Percentiles rank a stretch among this genome's conserved stretches.
Evolutionary conservation across 2,329 filamentous ascomycete species (phyloP).

Genomic region (Penicillium sp.): DNA sequence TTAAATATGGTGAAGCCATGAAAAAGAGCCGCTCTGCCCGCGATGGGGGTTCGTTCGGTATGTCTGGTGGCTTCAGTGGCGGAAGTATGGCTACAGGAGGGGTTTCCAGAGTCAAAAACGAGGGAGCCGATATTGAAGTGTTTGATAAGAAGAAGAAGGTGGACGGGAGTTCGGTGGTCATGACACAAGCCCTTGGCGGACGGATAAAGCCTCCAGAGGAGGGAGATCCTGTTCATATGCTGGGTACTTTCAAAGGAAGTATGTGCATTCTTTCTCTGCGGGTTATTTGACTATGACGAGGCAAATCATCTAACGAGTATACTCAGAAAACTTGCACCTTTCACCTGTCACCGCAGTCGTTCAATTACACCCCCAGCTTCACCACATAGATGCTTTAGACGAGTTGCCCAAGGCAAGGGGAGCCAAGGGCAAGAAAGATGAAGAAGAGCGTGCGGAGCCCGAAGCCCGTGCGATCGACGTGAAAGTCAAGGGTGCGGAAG

Average conservation of each 20-base stretch:
- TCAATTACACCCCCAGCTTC: conserved; percentile 86
- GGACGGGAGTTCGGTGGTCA: conserved; percentile 58
- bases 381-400: conserved; percentile 82
- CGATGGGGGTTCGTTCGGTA: conserved; percentile 67
- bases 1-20: conserved; percentile 79
- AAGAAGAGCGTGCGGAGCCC: conserved; percentile 47
- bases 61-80: conserved; percentile 72
- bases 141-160: conserved; percentile 31
- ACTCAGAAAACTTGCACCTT: conserved; percentile 78
- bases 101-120: conserved; percentile 25
- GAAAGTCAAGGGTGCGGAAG: conserved; percentile 75
- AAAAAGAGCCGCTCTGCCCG: conserved; percentile 54
- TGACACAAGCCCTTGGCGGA: conserved; percentile 82
- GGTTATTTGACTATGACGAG: not conserved
- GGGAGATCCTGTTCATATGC: conserved; percentile 77
- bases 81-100: conserved; percentile 44
- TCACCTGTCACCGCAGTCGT: conserved; percentile 81
- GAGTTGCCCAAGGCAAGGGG: conserved; percentile 57
- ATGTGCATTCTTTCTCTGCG: conserved; percentile 33
- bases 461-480: conserved; percentile 80
- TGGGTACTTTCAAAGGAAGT: conserved; percentile 87
- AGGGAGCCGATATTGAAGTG: conserved; percentile 30
- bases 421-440: conserved; percentile 39
- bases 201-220: conserved; percentile 70
- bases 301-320: conserved; percentile 7